A percentile compares a stretch with the other conserved stretches of the same genome.
Conservation (phyloP, 805 yeast genomes). For the Starmerella roubikii region DNA sequence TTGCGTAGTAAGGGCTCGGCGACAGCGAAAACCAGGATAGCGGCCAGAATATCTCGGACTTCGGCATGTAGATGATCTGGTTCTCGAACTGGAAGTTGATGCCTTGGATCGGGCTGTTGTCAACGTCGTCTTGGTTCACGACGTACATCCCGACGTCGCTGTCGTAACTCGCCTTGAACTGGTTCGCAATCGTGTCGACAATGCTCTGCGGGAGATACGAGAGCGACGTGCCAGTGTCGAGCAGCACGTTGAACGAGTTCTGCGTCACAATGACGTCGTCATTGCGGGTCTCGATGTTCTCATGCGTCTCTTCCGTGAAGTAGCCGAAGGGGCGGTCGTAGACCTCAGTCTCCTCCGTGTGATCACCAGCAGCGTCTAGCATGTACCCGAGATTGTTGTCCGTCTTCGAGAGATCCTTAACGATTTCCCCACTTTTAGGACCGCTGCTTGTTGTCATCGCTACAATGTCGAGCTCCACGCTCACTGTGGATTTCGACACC, state of each 20-base stretch:
- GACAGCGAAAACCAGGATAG: conserved; percentile 22
- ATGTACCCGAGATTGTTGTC: neutral
- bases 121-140: conserved; percentile 27
- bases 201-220: conserved; percentile 34
- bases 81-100: conserved; percentile 42
- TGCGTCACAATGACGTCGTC: conserved; percentile 13
- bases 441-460: conserved; percentile 11
- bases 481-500: conserved; percentile 14
- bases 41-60: conserved; percentile 26
- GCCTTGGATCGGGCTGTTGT: conserved; percentile 14
- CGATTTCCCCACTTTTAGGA: neutral
- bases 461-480: conserved; percentile 19
- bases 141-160: conserved; percentile 30
- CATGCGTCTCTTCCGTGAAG: neutral
- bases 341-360: neutral
- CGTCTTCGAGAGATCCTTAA: neutral
- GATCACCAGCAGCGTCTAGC: neutral
- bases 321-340: conserved; percentile 1
- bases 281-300: neutral
- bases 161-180: conserved; percentile 32
- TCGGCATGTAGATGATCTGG: conserved; percentile 35
- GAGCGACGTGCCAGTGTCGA: conserved; percentile 47
- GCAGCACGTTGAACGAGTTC: conserved; percentile 27
- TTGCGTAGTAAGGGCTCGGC: conserved; percentile 19
- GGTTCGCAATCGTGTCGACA: conserved; percentile 25